Conservation (phyloP, 163 green algal genomes). For the Chloromonas sp. region DNA sequence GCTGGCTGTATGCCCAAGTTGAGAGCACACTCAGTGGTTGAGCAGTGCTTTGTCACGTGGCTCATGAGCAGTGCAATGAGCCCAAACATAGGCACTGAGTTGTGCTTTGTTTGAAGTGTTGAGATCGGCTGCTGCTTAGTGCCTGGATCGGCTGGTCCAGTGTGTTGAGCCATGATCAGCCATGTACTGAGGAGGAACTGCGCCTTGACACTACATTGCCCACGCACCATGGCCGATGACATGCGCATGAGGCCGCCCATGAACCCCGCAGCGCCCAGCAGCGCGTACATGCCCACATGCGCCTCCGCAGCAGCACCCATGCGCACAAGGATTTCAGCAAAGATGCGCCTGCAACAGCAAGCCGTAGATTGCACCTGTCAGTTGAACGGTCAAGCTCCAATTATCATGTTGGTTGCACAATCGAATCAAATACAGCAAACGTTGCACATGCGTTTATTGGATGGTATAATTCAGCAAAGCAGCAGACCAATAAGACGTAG, state of each 20-base stretch:
- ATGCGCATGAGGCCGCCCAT: constrained; percentile 55
- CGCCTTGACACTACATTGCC: background rate
- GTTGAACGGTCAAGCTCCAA: too few relatives aligned
- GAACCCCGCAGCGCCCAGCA: constrained; percentile 51
- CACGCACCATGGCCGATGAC: constrained; percentile 31
- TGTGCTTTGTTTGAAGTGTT: too few relatives aligned
- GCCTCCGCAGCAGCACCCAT: constrained; percentile 19
- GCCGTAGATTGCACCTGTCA: background rate
- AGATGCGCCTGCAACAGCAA: constrained; percentile 27
- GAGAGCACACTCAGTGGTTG: background rate
- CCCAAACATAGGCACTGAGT: too few relatives aligned
- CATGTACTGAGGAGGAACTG: too few relatives aligned
- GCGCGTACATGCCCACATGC: constrained; percentile 46
- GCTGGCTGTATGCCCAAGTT: background rate
- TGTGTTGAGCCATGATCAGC: too few relatives aligned
- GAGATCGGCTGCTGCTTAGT: too few relatives aligned
- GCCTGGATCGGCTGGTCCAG: too few relatives aligned
- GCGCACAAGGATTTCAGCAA: constrained; percentile 35
- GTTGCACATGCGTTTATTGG: too few relatives aligned
- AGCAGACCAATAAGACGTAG: background rate
- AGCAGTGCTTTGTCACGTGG: too few relatives aligned
- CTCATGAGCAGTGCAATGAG: too few relatives aligned
- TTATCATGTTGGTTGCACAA: too few relatives aligned
- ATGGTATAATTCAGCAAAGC: background rate
- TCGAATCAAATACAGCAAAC: too few relatives aligned